Base-by-base conservation (phyloP, 306 rosid genomes). In the Cotoneaster glaucophyllus region DNA sequence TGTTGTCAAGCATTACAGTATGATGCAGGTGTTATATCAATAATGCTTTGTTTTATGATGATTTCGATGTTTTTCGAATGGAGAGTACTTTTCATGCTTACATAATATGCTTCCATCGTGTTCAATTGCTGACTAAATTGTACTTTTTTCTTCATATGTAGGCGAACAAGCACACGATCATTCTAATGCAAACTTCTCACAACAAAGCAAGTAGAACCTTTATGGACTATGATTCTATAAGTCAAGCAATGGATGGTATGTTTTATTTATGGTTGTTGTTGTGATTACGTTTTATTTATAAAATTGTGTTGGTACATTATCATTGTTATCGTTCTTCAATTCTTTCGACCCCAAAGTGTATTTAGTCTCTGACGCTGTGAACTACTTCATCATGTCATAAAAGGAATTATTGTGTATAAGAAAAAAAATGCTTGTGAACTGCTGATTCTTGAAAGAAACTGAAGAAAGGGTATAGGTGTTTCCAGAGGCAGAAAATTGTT, bases 191-290 rank as follows among this genome's bases (percentile, higher is more conserved):
- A 85, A 84, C 93, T 53, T 89, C 99, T 77, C 97, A 76, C 44
- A 90, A 78, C 85, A 89, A 89, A 80, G 89, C 98, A 9, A 84
- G 97, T 45, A 87, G 99, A 82, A 96, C 99, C 2, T 96, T 92
- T 85, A 92, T 90, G 99, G 97, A 92, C 83, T 96, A 86, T 76
- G 93, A 77, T 3, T 90, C 99, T 0, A 86, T 92, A 21, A 86
- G 91, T 74, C 98, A 89, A 81, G 97, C 99, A 25, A 96, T 92
- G 92, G 99, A 96, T 71, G 99, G 99, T 96, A 84, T 66, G 83
- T 69, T 56, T 34, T 78, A 41, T 24, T 54, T 53, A 29, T 61
- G 52, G 61, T 22, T 39, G 53, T 54, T 70, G 25, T 54, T 70
- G n/a, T 64, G 75, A 5, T 54, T 43, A 15, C 31, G 1, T 70